A percentile compares a stretch with the other conserved stretches of the same genome.
phyloP scores from a whole-genome alignment of 2,329 filamentous ascomycete genomes.

The Colletotrichum spinosum region DNA sequence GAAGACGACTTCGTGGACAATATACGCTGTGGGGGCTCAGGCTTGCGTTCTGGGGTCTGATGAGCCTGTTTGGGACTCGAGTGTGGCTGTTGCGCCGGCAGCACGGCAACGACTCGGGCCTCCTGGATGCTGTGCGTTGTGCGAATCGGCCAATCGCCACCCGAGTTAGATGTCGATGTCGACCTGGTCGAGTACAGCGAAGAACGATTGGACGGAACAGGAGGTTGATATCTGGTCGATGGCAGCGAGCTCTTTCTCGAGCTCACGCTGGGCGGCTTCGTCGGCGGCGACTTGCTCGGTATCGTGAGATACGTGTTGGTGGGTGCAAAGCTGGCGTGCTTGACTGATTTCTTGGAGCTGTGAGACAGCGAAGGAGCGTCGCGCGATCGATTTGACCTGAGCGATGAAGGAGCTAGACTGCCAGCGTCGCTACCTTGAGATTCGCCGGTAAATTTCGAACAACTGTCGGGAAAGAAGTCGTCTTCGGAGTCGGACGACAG shows the following conservation, averaged over 20 bases:
- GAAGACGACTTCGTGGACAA: constrained; percentile 24
- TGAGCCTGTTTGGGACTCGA: background rate
- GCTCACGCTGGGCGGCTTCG: constrained; percentile 39
- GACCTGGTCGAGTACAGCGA: constrained; percentile 52
- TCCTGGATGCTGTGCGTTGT: constrained; percentile 51
- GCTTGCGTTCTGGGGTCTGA: background rate
- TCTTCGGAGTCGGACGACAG: constrained; percentile 70
- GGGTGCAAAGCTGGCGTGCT: constrained; percentile 53
- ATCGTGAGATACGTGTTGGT: constrained; percentile 58
- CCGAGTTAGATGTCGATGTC: constrained; percentile 50
- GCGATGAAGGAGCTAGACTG: constrained; percentile 25
- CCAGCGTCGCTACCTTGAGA: constrained; percentile 33
- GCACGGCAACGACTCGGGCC: constrained; percentile 52
- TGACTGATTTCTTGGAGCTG: constrained; percentile 49
- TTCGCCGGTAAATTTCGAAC: constrained; percentile 42
- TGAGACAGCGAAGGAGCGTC: constrained; percentile 41
- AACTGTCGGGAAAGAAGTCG: constrained; percentile 50
- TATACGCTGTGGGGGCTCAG: constrained; percentile 20
- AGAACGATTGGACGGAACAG: constrained; percentile 36
- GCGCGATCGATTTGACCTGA: constrained; percentile 34
- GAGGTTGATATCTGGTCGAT: constrained; percentile 34
- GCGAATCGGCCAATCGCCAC: constrained; percentile 47
- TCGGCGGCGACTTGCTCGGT: constrained; percentile 44
- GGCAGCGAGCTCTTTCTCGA: constrained; percentile 46
- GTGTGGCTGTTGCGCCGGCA: constrained; percentile 40